phyloP scores from a whole-genome alignment of 2,329 filamentous ascomycete species.

The Verticillium alfalfae region DNA sequence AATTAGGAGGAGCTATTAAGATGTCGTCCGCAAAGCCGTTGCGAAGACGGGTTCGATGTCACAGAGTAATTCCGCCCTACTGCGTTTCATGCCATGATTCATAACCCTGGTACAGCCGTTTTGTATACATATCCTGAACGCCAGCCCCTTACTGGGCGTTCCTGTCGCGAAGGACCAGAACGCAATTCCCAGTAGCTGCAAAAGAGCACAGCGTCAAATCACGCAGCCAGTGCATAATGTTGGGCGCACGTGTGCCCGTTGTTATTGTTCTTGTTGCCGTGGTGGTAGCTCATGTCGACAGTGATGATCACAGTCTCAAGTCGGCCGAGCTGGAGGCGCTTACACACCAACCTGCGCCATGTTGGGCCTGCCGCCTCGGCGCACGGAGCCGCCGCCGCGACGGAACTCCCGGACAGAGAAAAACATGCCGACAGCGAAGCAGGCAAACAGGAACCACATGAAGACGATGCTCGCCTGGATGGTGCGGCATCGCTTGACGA shows the following conservation, averaged over 20 bases:
- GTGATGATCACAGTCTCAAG: not conserved
- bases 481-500: constrained; percentile 64
- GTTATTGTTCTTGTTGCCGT: too few relatives aligned
- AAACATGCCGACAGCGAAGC: constrained; percentile 52
- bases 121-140: not conserved
- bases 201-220: not conserved
- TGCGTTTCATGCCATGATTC: not conserved
- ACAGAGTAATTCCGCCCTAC: not conserved
- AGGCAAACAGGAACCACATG: constrained; percentile 71
- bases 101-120: not conserved
- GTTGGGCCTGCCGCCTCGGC: constrained; percentile 34
- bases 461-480: constrained; percentile 71
- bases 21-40: not conserved
- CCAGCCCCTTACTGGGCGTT: not conserved
- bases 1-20: not conserved
- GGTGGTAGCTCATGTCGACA: not conserved
- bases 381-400: constrained; percentile 38
- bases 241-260: not conserved
- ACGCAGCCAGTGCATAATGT: not conserved
- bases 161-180: not conserved
- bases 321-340: constrained; percentile 4
- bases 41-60: not conserved
- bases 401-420: constrained; percentile 49
- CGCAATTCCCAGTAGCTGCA: not conserved
- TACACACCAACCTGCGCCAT: constrained; percentile 54